Evolutionary conservation across 495 filamentous ascomycete genomes (phyloP), one percentile per base, ranked within the genome.

Genomic region (Xylaria acuta): DNA sequence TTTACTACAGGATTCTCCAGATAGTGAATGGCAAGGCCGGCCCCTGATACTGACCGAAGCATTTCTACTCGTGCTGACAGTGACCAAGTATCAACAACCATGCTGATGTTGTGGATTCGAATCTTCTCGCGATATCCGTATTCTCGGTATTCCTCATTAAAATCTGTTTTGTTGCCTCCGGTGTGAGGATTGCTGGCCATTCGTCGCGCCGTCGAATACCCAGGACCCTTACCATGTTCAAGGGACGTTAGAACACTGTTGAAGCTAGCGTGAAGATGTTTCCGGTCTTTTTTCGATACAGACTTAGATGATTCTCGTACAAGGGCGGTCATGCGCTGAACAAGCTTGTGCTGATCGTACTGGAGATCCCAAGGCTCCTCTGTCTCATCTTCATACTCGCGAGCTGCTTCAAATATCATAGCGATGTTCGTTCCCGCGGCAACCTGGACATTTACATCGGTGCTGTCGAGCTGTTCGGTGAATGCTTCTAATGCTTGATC

Each of bases 51-150:
- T n/a, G 91, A 85, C 77, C 92, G 90, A 43, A 98, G 84, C 53
- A 90, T 88, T 70, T 94, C 89, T 60, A 97, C 80, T 32, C 94
- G 87, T 74, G 92, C 86, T 73, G 95, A 87, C 75, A 97, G 95
- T 87, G 93, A 96, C 95, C 95, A 98, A 49, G 88, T 90, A 76
- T 98, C 93, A 67, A 98, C 94, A 70, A 87, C 87, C 86, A 97
- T 89, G 49, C 90, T 90, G 70, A 89, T 88, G 34, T 88, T 87
- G 70, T 93, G 89, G 43, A 97, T 89, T 70, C 90, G 89, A 45
- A 97, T 88, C 18, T 87, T 92, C 81, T 96, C 84, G 27, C 94
- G 88, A 73, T 90, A 93, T 25, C 95, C 95, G 75, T 93, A 93
- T 68, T 91, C 88, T 25, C 85, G 85, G 51, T 92, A 91, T 34